These are phyloP conservation scores for Herpotrichia juniperi DNA, from an alignment of 2,329 filamentous ascomycete genomes.

Conservation along the genomic window DNA sequence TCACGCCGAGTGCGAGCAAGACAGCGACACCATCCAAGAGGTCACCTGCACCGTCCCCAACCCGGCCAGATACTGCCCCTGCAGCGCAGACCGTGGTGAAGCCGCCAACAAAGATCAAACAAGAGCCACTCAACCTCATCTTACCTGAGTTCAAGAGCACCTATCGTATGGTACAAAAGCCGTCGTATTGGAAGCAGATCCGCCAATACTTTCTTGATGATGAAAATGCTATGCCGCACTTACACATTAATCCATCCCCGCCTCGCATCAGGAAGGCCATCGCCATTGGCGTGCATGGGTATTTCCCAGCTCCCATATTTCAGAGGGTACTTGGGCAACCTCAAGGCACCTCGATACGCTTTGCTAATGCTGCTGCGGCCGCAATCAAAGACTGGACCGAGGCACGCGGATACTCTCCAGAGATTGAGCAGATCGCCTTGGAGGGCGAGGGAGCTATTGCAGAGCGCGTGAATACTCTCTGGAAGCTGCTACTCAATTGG, in stretches of 20 bases:
- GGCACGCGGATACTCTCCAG: slow-evolving; percentile 68
- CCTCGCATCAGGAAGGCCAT: slow-evolving; percentile 83
- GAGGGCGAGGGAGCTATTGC: slow-evolving; percentile 93
- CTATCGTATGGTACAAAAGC: slow-evolving; percentile 59
- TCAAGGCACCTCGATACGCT: slow-evolving; percentile 92
- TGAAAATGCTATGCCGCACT: slow-evolving; percentile 67
- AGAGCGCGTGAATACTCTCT: slow-evolving; percentile 88
- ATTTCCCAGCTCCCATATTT: slow-evolving; percentile 86
- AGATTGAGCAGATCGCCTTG: slow-evolving; percentile 91
- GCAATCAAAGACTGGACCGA: slow-evolving; percentile 85
- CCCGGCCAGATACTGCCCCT: slow-evolving; percentile 30
- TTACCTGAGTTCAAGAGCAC: slow-evolving; percentile 73
- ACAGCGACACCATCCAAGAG: slow-evolving; percentile 34
- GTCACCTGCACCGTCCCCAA: slow-evolving; percentile 32
- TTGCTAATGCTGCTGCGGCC: slow-evolving; percentile 84
- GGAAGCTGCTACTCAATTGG: slow-evolving; percentile 95
- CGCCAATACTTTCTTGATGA: slow-evolving; percentile 49
- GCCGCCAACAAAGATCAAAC: slow-evolving; percentile 26
- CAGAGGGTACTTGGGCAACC: slow-evolving; percentile 93
- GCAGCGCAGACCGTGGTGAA: slow-evolving; percentile 31
- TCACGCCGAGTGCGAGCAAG: slow-evolving; percentile 46
- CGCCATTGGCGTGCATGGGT: slow-evolving; percentile 92
- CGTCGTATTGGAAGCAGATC: slow-evolving; percentile 53
- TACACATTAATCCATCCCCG: slow-evolving; percentile 71
- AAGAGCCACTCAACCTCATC: slow-evolving; percentile 65